Base-by-base conservation (phyloP, 2,329 filamentous ascomycete species). In the Endothia cerciana region DNA sequence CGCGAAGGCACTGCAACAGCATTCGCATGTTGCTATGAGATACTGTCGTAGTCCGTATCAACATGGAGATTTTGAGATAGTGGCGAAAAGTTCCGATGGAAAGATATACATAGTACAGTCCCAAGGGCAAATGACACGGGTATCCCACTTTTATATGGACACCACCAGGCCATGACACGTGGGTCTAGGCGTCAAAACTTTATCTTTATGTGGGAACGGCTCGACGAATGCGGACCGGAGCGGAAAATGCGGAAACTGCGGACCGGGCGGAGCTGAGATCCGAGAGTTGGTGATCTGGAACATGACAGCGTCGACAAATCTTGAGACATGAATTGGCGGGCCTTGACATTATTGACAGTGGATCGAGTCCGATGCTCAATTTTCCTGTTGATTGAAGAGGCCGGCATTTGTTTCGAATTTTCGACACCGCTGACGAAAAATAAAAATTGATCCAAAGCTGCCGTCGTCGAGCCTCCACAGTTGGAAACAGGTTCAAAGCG, bases 161-260 rank as follows among this genome's bases (percentile, higher is more conserved):
- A 49, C 25, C 45, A 5, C 15, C 7, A n/a, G 25, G 22, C 47
- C 47, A 28, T 51, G 47, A 28, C 47, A 28, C 5, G 47, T 25
- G 47, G 47, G 47, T 17, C 47, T 28, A 6, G 47, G 47, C 47
- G 47, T 30, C 25, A 51, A 51, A 51, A 51, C 47, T 51, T 51
- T 51, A 51, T 51, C 13, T 51, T 28, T 51, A 51, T 28, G 10
- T 28, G 13, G 13, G 17, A 30, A 30, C 4, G 47, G 25, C 47
- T 15, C 13, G 17, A 25, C 15, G 17, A 25, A 51, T 17, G 25
- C 47, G 47, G 25, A 51, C 11, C 47, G 25, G 47, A 51, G 25
- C 47, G 47, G 47, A 30, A 51, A 51, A 11, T 51, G 47, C 47
- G 47, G 47, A 4, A 51, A 15, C 15, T 51, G 47, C 47, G 47